Evolutionary conservation across 2,329 filamentous ascomycete genomes (phyloP).

Genomic region (Aspergillus spinulosporus): DNA sequence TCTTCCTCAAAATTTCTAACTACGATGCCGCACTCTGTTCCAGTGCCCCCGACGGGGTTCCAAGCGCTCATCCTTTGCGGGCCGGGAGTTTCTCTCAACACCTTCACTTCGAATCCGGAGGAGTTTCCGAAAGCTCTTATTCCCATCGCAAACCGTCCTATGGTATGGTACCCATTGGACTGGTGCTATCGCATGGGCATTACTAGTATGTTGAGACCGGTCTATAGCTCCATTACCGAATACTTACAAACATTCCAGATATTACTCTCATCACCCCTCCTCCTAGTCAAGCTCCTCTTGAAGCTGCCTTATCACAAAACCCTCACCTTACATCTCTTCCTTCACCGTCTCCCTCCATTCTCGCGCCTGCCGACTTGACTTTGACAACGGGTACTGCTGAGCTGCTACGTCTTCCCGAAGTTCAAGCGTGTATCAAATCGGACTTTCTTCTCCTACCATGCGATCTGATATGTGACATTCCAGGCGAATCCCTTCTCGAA

Average conservation of each 20-base stretch:
- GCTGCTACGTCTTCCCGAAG: constrained; percentile 78
- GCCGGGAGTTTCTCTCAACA: constrained; percentile 51
- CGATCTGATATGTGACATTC: constrained; percentile 87
- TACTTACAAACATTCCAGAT: constrained; percentile 30
- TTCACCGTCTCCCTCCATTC: constrained; percentile 62
- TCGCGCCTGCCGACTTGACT: constrained; percentile 73
- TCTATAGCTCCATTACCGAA: neutral
- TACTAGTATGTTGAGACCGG: constrained; percentile 36
- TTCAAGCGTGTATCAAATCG: constrained; percentile 72
- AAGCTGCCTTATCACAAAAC: constrained; percentile 51
- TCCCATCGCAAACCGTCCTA: constrained; percentile 53
- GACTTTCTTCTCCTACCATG: constrained; percentile 93
- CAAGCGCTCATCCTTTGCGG: constrained; percentile 52
- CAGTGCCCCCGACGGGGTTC: constrained; percentile 59
- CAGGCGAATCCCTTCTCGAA: constrained; percentile 78
- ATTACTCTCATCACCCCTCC: constrained; percentile 52
- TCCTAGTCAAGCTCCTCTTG: constrained; percentile 44
- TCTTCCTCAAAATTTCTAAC: neutral
- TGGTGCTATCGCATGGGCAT: constrained; percentile 53
- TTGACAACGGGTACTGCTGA: constrained; percentile 88
- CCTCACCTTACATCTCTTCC: constrained; percentile 53
- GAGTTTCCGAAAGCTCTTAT: constrained; percentile 52
- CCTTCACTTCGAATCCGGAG: constrained; percentile 51
- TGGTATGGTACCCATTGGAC: constrained; percentile 53
- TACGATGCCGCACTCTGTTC: constrained; percentile 33